A percentile compares a stretch with the other conserved stretches of the same genome.
Conservation (phyloP, 2,329 filamentous ascomycete species). For the Periconia macrospinosa region DNA sequence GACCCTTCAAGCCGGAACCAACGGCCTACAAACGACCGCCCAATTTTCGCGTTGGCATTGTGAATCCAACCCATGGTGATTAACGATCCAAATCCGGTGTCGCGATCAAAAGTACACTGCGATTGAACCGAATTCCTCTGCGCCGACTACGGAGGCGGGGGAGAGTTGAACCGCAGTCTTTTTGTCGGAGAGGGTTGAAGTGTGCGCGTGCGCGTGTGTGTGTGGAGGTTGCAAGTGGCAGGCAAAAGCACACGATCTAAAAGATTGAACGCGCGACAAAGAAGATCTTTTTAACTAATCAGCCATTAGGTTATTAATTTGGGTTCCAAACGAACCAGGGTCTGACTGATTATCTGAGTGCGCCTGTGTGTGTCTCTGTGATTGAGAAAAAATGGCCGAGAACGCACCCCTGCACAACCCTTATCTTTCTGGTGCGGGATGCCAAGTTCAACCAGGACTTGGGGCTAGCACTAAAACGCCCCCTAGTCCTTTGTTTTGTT, state of each 20-base stretch:
- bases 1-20: conserved; percentile 78
- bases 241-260: neutral
- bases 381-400: neutral
- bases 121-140: neutral
- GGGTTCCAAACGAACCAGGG: neutral
- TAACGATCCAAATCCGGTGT: conserved; percentile 1
- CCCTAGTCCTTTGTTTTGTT: neutral
- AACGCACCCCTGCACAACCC: neutral
- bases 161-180: conserved; percentile 3
- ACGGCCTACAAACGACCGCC: conserved; percentile 37
- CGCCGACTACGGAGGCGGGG: neutral
- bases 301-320: too few relatives aligned
- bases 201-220: neutral
- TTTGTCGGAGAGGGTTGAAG: neutral
- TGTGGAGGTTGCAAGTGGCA: neutral
- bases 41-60: conserved; percentile 37
- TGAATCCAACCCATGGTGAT: conserved; percentile 35
- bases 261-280: neutral
- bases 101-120: neutral
- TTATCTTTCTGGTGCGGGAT: neutral
- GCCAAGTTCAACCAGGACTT: neutral
- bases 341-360: neutral
- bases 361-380: neutral
- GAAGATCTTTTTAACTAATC: neutral
- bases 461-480: neutral